Percentiles rank a stretch among this genome's conserved stretches.
Conservation (phyloP, 2,329 filamentous ascomycete genomes). For the Aspergillus latus region DNA sequence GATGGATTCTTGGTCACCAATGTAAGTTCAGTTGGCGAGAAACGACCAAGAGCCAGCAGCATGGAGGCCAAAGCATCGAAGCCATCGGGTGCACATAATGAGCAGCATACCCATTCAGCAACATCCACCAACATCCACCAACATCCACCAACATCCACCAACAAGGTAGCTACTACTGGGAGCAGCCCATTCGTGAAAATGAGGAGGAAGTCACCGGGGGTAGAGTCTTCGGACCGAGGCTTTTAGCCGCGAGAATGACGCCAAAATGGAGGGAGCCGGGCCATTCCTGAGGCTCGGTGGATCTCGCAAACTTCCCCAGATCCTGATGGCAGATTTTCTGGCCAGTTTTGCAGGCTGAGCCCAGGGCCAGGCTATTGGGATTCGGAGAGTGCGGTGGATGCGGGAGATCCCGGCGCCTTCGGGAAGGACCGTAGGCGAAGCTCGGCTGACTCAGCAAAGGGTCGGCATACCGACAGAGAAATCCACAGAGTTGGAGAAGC, state of each 20-base stretch:
- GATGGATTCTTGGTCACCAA: too few species aligned
- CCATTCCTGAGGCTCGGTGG: not conserved
- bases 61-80: too few species aligned
- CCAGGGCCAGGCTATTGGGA: not conserved
- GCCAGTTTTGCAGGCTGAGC: not conserved
- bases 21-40: too few species aligned
- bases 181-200: not conserved
- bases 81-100: too few species aligned
- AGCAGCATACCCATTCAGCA: too few species aligned
- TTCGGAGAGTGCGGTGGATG: slow-evolving; percentile 5
- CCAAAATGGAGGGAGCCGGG: slow-evolving; percentile 7
- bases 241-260: not conserved
- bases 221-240: not conserved
- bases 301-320: slow-evolving; percentile 12
- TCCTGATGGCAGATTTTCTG: slow-evolving; percentile 4
- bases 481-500: not conserved
- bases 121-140: too few species aligned
- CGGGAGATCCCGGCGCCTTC: slow-evolving; percentile 18
- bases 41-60: too few species aligned
- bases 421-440: slow-evolving; percentile 12
- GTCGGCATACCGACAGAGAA: not conserved
- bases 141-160: too few species aligned
- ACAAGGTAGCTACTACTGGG: too few species aligned
- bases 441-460: slow-evolving; percentile 3
- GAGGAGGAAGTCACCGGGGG: not conserved